A percentile compares a stretch with the other conserved stretches of the same genome.
phyloP scores from a whole-genome alignment of 352 stramenopile species.

The Phytopythium helicoides region DNA sequence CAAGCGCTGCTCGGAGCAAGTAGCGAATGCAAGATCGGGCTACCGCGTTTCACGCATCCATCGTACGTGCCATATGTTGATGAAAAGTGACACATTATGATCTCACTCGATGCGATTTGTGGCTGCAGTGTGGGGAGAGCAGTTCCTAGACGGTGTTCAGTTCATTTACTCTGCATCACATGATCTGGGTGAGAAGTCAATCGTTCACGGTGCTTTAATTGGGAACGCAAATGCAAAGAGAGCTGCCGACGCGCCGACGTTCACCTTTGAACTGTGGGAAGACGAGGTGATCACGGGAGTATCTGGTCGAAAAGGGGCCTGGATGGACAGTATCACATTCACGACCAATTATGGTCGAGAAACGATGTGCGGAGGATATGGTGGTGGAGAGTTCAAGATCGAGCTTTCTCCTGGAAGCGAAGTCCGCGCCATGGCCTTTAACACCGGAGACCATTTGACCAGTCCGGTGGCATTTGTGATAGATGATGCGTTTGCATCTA shows the following conservation, averaged over 20 bases:
- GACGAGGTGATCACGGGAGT: slow-evolving; percentile 52
- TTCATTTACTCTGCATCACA: slow-evolving; percentile 51
- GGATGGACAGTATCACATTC: slow-evolving; percentile 63
- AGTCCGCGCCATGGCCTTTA: slow-evolving; percentile 60
- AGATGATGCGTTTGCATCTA: slow-evolving; percentile 10
- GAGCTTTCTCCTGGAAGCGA: slow-evolving; percentile 24
- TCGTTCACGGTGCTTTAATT: slow-evolving; percentile 30
- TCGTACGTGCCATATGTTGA: slow-evolving; percentile 32
- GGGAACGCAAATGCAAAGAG: slow-evolving; percentile 44
- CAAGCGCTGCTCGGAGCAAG: slow-evolving; percentile 26
- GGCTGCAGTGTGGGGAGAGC: slow-evolving; percentile 59
- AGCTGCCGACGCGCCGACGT: slow-evolving; percentile 25
- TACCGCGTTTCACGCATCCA: slow-evolving; percentile 50
- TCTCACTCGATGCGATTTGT: slow-evolving; percentile 4
- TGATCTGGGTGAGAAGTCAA: not conserved
- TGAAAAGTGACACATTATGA: not conserved
- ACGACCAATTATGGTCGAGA: slow-evolving; percentile 67
- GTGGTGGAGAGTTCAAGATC: slow-evolving; percentile 55
- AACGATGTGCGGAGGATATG: slow-evolving; percentile 52
- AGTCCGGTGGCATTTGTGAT: slow-evolving; percentile 50
- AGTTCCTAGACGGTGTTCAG: slow-evolving; percentile 70
- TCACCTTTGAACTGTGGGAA: slow-evolving; percentile 31
- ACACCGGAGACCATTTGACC: slow-evolving; percentile 66
- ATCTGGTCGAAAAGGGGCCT: slow-evolving; percentile 66
- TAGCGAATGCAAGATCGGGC: slow-evolving; percentile 33